Base-by-base conservation (phyloP, 768 basidiomycete genomes). In the Nevesoporus exiguus region DNA sequence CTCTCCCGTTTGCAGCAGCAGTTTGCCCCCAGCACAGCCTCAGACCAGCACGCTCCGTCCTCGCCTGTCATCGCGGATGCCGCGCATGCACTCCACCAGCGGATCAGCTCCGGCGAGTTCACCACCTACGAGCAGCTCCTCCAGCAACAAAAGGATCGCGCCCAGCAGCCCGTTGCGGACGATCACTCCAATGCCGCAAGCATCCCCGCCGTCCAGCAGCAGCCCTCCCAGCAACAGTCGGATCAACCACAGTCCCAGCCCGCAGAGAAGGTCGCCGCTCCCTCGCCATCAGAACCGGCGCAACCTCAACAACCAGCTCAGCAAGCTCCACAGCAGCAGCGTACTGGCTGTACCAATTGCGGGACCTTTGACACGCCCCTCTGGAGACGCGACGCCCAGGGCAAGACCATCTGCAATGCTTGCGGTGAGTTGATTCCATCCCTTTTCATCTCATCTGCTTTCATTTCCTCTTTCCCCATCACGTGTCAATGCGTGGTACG, bases 331-430 rank as follows among this genome's bases (percentile, higher is more conserved):
- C 79, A 55, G 62, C 74, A 76, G 43, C 72, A 78, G 30, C 76
- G 79, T 30, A 68, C 66, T 7, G 61, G 66, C 52, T 90, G 88
- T 68, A 77, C 82, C 36, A 89, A 88, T 70, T 90, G 92, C 72
- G 84, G 83, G 17, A 86, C 87, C n/a, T 74, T 78, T 6, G 80
- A 83, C 58, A 91, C 90, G 52, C 90, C 91, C 33, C 81, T 93
- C 25, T 93, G 92, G 92, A 77, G 90, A 62, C 80, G 90, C 61
- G 90, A 90, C 67, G 75, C 79, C 41, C 83, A 88, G 62, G 92
- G 91, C 54, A 90, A 87, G 70, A 81, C 85, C 46, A 82, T 93
- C 66, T 94, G 92, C 76, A 93, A 93, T 71, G 88, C 89, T 48
- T 93, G 92, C 71, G 92, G 91, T 93, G 69, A 80, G 90, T 81